A percentile compares a stretch with the other conserved stretches of the same genome.
Evolutionary conservation across 305 asterid genomes (phyloP).

Genomic region (Fraxinus ornus): DNA sequence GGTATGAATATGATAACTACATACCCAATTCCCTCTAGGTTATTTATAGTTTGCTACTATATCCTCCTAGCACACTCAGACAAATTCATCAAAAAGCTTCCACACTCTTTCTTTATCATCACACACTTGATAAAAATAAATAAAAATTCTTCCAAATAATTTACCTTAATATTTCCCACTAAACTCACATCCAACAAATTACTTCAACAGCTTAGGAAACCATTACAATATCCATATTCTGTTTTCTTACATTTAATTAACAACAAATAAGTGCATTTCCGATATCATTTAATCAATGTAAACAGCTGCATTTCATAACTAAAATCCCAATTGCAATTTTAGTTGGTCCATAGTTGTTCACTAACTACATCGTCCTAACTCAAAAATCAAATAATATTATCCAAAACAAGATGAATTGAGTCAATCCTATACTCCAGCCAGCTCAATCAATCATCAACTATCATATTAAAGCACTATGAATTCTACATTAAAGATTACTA

Average conservation of each 20-base stretch:
- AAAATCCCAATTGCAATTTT: not conserved
- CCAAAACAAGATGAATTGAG: not conserved
- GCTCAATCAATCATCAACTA: not conserved
- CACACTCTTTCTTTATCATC: not conserved
- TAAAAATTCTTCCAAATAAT: not conserved
- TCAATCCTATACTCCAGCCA: not conserved
- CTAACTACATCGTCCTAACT: not conserved
- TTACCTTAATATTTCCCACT: not conserved
- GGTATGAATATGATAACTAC: not conserved
- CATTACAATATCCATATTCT: not conserved
- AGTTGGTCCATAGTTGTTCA: not conserved
- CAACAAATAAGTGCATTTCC: not conserved
- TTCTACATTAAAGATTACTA: not conserved
- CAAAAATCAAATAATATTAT: not conserved
- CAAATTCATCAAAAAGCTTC: not conserved
- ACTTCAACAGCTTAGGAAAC: not conserved
- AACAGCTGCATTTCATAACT: not conserved
- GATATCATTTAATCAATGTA: not conserved
- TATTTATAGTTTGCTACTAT: not conserved
- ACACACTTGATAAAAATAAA: not conserved
- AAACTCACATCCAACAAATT: not conserved
- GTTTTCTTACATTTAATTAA: not conserved
- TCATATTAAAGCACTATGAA: not conserved
- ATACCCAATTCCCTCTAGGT: not conserved
- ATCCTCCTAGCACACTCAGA: not conserved